Evolutionary conservation across 768 basidiomycete genomes (phyloP), one percentile per base, ranked within the genome.

Genomic region (Collybiopsis confluens): DNA sequence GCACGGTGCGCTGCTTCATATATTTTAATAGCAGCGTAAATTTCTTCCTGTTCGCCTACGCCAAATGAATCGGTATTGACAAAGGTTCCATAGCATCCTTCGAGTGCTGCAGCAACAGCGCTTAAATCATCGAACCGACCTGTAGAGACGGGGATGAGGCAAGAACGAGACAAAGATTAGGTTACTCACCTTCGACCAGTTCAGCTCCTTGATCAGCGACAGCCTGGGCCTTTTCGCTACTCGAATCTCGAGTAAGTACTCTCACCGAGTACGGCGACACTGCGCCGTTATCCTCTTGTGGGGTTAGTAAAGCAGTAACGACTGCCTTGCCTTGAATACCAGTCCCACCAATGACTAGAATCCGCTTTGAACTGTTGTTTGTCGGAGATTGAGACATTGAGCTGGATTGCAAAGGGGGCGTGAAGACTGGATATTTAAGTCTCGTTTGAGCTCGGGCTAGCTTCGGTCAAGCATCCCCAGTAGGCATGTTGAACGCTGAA

Each of bases 321-420:
- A 76, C 73, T 30, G 65, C 64, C 55, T 68, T 60, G 11, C 76
- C 76, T 55, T 78, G 76, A 2, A 73, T 73, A 52, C 76, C 76
- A 35, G 76, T 77, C 9, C 71, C 76, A 42, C 76, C 76, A 28
- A 78, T 70, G 42, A 78, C 73, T 40, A 76, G 68, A 54, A 78
- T 73, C 49, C 73, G 60, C 59, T 75, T 76, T n/a, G 30, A n/a
- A n/a, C n/a, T n/a, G n/a, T n/a, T n/a, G n/a, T n/a, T n/a, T n/a
- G n/a, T n/a, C n/a, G n/a, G n/a, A n/a, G n/a, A n/a, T n/a, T n/a
- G n/a, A n/a, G n/a, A n/a, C n/a, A n/a, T n/a, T n/a, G n/a, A n/a
- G n/a, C n/a, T n/a, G n/a, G n/a, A n/a, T n/a, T n/a, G n/a, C n/a
- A n/a, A n/a, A n/a, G n/a, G n/a, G n/a, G n/a, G n/a, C n/a, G n/a